Evolutionary conservation across 2,329 filamentous ascomycete species (phyloP), one percentile per base, ranked within the genome.

Genomic region (Xenosphaeropsis pyriputrescens): DNA sequence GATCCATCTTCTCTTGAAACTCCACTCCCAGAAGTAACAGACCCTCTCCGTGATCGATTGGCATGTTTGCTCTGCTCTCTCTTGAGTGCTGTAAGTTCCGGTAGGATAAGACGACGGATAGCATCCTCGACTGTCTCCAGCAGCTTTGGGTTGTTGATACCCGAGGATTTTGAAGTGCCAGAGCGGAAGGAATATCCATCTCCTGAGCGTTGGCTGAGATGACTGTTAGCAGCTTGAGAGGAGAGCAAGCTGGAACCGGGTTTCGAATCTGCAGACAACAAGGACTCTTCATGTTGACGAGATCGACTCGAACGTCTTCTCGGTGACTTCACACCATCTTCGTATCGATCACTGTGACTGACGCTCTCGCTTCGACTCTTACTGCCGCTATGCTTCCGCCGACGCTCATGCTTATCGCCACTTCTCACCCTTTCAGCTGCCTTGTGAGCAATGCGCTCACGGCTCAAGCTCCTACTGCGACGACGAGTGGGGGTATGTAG

Each of bases 21-120:
- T 16, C 66, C 67, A 41, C 63, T 79, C 49, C 58, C 72, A 53
- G 60, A 72, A 46, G 59, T 65, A 44, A 75, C 65, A 1, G 78
- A 78, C 39, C 75, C 72, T 48, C 75, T 66, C 62, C 67, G 22
- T 68, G 73, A 2, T 70, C 75, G 34, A 60, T 68, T 34, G 45
- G 80, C 71, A 44, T 79, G 75, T 45, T 80, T 79, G 56, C 84
- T 88, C 55, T 89, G 83, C 52, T 94, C 86, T 50, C 88, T 77
- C 57, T 94, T 95, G 39, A 98, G 65, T 8, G 86, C 85, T 49
- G 85, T 89, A 33, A 98, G 67, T 57, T 98, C 89, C 0, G 91
- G 91, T 2, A 98, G 58, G 38, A 84, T 83, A 42, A 84, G 61
- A 39, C 78, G 67, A 49, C 77, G 74, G 51, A 85, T 84, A 14